A percentile compares a stretch with the other conserved stretches of the same genome.
Conservation (phyloP, 805 yeast species). For the Komagataella phaffii region DNA sequence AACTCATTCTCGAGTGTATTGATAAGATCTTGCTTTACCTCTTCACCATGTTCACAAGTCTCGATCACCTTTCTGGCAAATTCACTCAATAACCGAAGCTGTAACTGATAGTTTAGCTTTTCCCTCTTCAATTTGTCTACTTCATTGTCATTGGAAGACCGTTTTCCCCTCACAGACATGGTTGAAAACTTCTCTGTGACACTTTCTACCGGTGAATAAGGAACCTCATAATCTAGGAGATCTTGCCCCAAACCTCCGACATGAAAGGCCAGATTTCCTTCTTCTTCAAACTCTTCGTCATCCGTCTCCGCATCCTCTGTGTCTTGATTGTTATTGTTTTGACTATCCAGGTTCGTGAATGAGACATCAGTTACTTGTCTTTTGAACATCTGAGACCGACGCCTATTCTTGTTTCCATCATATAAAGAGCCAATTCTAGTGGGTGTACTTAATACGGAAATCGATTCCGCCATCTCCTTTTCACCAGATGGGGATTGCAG, state of each 20-base stretch:
- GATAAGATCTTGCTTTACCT: conserved; percentile 4
- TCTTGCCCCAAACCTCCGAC: background rate
- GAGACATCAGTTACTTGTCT: background rate
- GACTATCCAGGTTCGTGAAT: background rate
- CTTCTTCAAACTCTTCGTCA: background rate
- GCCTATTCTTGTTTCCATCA: background rate
- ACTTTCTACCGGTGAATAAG: background rate
- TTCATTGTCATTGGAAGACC: conserved; percentile 5
- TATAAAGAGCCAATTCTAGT: background rate
- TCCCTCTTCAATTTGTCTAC: conserved; percentile 15
- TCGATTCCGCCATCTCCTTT: background rate
- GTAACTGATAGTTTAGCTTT: conserved; percentile 19
- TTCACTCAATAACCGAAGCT: conserved; percentile 17
- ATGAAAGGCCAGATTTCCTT: background rate
- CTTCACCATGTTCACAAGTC: background rate
- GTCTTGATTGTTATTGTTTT: background rate
- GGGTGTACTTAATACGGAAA: background rate
- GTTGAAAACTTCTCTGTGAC: background rate
- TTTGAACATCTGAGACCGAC: background rate
- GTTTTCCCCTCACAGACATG: background rate
- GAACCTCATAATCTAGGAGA: background rate
- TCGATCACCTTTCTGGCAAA: conserved; percentile 10
- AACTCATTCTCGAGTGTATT: conserved; percentile 2
- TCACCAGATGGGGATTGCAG: background rate
- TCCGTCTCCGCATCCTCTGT: background rate